phyloP scores from a whole-genome alignment of 768 basidiomycete genomes.

The Ephemerocybe angulata region DNA sequence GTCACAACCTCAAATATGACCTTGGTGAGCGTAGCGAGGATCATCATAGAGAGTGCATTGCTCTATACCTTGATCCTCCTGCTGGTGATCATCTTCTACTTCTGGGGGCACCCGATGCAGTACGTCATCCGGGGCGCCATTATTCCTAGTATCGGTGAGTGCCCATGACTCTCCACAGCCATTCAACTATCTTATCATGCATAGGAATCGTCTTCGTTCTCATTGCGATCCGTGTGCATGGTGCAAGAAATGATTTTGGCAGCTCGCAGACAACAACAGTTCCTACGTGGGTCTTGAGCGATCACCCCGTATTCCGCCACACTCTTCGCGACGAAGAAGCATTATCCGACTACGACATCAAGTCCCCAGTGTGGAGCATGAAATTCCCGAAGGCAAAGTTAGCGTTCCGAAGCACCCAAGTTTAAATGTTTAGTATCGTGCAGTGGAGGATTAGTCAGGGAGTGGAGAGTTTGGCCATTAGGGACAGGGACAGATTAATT shows the following conservation, averaged over 20 bases:
- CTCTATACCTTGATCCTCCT: conserved; percentile 27
- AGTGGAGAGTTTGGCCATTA: too few species aligned
- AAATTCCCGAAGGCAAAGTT: too few species aligned
- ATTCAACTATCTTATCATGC: background rate
- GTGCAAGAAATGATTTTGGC: background rate
- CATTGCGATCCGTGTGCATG: background rate
- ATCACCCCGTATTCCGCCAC: too few species aligned
- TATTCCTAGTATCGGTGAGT: conserved; percentile 28
- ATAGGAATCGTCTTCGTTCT: conserved; percentile 3
- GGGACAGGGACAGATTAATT: too few species aligned
- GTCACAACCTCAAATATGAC: conserved; percentile 8
- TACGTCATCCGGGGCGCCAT: conserved; percentile 24
- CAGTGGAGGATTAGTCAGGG: too few species aligned
- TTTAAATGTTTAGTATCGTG: too few species aligned
- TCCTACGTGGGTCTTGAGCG: too few species aligned
- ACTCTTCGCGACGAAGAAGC: too few species aligned
- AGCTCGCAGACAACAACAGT: too few species aligned
- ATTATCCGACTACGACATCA: too few species aligned
- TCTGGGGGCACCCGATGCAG: conserved; percentile 21
- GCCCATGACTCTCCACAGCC: background rate
- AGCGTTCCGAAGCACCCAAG: too few species aligned
- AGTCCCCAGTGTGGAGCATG: too few species aligned
- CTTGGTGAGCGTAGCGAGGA: conserved; percentile 23
- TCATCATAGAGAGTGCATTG: conserved; percentile 30
- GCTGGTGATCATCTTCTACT: conserved; percentile 25